phyloP scores from a whole-genome alignment of 129 eudicot species.

The Helichrysum umbraculigerum region DNA sequence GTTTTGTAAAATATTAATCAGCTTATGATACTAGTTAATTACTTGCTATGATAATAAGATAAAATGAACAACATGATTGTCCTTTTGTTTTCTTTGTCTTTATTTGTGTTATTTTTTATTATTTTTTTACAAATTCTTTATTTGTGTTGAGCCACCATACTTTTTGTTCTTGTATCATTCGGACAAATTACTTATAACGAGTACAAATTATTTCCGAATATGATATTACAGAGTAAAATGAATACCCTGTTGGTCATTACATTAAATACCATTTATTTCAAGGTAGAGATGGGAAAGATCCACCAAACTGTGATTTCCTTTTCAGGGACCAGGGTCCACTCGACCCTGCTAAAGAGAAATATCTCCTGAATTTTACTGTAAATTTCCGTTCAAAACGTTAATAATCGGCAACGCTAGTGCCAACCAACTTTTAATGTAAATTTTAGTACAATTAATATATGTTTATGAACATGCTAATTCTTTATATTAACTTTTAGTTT shows the following conservation, averaged over 20 bases:
- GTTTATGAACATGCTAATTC: no score
- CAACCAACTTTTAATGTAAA: no score
- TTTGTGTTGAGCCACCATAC: neutral
- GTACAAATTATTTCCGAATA: neutral
- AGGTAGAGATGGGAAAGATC: neutral
- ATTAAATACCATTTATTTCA: neutral
- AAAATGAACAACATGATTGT: neutral
- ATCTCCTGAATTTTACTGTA: no score
- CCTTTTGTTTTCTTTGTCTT: neutral
- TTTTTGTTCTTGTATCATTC: no score
- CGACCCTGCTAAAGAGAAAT: neutral
- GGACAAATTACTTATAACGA: no score
- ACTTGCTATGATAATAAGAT: neutral
- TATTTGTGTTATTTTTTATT: neutral
- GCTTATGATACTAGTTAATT: neutral
- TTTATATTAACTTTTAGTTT: neutral
- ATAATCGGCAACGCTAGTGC: no score
- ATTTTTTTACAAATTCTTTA: neutral
- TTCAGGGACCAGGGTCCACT: neutral
- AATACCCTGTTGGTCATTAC: neutral
- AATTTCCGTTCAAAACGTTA: no score
- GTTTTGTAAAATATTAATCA: neutral
- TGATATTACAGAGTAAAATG: neutral
- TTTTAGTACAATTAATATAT: no score
- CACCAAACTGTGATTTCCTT: neutral